Evolutionary conservation across 345 rosid species (phyloP).

Genomic region (Luvunga scandens): DNA sequence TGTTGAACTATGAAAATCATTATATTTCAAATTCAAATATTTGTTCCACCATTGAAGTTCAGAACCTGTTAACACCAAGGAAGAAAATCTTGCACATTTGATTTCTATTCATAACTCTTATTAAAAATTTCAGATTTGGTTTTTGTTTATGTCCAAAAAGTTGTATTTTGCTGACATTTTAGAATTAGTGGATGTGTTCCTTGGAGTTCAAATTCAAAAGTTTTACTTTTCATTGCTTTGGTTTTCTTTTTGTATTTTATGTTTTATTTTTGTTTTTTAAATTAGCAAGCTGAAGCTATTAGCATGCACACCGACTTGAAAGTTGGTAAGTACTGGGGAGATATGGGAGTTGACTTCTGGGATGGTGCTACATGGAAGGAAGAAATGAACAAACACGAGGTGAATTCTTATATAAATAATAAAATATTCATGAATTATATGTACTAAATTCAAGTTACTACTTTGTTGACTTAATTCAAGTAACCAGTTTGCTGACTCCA

Average conservation of each 20-base stretch:
- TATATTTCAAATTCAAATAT: not conserved
- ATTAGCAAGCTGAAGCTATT: slow-evolving; percentile 80
- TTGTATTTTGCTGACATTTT: not conserved
- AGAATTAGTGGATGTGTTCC: not conserved
- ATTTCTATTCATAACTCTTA: not conserved
- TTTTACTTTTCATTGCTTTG: not conserved
- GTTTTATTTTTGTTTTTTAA: slow-evolving; percentile 14
- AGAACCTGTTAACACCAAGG: not conserved
- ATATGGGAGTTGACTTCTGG: slow-evolving; percentile 80
- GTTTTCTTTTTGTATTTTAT: not conserved
- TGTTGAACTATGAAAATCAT: not conserved
- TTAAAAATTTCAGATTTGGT: not conserved
- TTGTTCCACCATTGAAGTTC: not conserved
- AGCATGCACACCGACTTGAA: slow-evolving; percentile 63
- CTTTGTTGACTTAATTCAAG: not conserved
- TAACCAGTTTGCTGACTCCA: not conserved
- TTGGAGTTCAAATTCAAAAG: not conserved
- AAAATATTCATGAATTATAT: not conserved
- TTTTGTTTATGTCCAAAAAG: not conserved
- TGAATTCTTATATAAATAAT: slow-evolving; percentile 17
- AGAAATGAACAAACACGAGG: slow-evolving; percentile 66
- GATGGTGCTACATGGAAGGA: slow-evolving; percentile 48
- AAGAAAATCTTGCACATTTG: not conserved
- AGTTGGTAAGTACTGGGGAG: slow-evolving; percentile 82
- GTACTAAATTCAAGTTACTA: not conserved